Conservation (phyloP, 495 filamentous ascomycete genomes). For the Xylaria curta region DNA sequence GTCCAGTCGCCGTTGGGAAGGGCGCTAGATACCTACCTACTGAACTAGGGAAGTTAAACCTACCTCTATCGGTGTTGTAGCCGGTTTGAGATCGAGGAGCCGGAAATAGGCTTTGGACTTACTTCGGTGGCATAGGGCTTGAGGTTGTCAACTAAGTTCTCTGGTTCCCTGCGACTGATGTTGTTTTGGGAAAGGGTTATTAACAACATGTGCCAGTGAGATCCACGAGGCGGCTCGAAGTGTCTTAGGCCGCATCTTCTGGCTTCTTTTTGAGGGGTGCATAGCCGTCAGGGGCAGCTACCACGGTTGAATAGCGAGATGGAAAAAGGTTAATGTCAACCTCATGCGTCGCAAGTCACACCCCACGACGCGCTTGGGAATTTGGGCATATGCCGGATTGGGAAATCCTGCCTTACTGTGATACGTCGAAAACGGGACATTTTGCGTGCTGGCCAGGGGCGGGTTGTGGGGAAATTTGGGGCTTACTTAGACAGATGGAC, state of each 20-base stretch:
- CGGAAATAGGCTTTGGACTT: background rate
- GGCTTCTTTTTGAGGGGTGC: background rate
- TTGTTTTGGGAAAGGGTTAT: background rate
- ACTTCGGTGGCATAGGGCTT: background rate
- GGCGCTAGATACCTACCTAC: background rate
- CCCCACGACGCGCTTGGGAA: constrained; percentile 8
- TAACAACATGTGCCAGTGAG: constrained; percentile 9
- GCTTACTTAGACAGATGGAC: background rate
- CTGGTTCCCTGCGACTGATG: background rate
- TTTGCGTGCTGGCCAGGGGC: constrained; percentile 10
- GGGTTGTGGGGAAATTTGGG: constrained; percentile 13
- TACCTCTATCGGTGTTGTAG: constrained; percentile 4
- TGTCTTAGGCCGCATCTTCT: background rate
- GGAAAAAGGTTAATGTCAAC: background rate
- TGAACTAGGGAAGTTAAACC: background rate
- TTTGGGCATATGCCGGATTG: constrained; percentile 12
- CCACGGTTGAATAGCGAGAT: background rate
- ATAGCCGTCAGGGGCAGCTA: constrained; percentile 9
- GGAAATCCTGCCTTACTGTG: background rate
- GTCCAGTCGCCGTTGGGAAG: constrained; percentile 1
- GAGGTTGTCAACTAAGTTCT: constrained; percentile 6
- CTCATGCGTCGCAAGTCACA: constrained; percentile 7
- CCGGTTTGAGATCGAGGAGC: constrained; percentile 10
- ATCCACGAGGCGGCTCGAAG: constrained; percentile 5
- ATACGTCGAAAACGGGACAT: background rate